These are phyloP conservation scores for Neckera pumila DNA, from an alignment of 225 moss, liverwort and hornwort genomes.

Conservation along the genomic window DNA sequence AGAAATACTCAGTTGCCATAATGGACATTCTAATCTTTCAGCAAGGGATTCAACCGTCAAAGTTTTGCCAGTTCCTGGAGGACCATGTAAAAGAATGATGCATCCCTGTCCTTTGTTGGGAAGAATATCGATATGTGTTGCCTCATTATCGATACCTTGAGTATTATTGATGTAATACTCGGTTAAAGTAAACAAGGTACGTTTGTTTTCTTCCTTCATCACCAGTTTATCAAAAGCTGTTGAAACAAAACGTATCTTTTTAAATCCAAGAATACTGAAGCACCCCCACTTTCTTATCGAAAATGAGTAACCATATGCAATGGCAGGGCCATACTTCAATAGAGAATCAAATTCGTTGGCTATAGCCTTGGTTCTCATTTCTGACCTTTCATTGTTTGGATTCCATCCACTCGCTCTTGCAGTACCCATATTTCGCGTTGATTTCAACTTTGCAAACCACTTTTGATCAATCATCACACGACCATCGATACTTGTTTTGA, in stretches of 20 bases:
- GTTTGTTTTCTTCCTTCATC: slow-evolving; percentile 22
- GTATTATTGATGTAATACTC: background rate
- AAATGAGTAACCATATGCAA: slow-evolving; percentile 25
- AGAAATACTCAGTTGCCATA: slow-evolving; percentile 26
- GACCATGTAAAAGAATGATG: slow-evolving; percentile 33
- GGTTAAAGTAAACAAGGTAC: background rate
- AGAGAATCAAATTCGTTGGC: background rate
- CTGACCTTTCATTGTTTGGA: fast-evolving
- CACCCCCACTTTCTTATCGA: slow-evolving; percentile 17
- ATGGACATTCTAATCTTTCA: slow-evolving; percentile 29
- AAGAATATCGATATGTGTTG: slow-evolving; percentile 1
- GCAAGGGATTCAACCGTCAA: slow-evolving; percentile 49
- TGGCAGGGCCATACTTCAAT: slow-evolving; percentile 17
- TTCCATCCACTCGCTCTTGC: background rate
- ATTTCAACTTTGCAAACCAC: background rate
- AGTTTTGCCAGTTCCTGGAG: slow-evolving; percentile 44
- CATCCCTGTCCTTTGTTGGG: slow-evolving; percentile 45
- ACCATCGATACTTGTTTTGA: background rate
- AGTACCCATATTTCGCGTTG: fast-evolving
- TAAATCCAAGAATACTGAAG: slow-evolving; percentile 10
- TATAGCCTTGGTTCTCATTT: background rate
- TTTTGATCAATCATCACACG: slow-evolving; percentile 13
- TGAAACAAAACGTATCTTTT: background rate
- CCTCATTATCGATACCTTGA: fast-evolving
- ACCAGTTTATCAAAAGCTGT: slow-evolving; percentile 29